These are phyloP conservation scores for Tetragonia tetragonoides DNA, from an alignment of 148 eudicot genomes.

Conservation along the genomic window DNA sequence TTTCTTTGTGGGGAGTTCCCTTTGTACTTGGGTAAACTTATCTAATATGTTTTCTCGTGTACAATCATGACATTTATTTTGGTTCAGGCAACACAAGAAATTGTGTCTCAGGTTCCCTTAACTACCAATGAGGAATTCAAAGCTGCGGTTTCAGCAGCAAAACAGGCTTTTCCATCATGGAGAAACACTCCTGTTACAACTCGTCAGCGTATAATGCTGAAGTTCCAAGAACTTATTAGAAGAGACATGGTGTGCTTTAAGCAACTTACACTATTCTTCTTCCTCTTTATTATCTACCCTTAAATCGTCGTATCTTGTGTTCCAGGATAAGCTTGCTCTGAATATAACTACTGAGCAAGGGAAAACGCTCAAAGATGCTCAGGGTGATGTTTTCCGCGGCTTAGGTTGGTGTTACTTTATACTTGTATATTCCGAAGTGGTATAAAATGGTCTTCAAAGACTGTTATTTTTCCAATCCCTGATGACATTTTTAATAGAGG, in stretches of 20 bases:
- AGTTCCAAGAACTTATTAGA: slow-evolving; percentile 87
- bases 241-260: slow-evolving; percentile 70
- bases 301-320: slow-evolving; percentile 7
- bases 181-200: slow-evolving; percentile 83
- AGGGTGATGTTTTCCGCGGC: slow-evolving; percentile 96
- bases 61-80: slow-evolving; percentile 3
- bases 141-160: slow-evolving; percentile 96
- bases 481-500: slow-evolving; percentile 55
- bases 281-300: neutral
- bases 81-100: slow-evolving; percentile 86
- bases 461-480: neutral
- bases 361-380: slow-evolving; percentile 95
- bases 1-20: neutral
- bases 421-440: neutral
- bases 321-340: slow-evolving; percentile 86
- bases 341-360: slow-evolving; percentile 98
- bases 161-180: slow-evolving; percentile 86
- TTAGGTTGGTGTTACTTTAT: slow-evolving; percentile 49
- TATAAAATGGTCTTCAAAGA: neutral
- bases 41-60: neutral
- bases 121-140: slow-evolving; percentile 84
- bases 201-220: slow-evolving; percentile 89
- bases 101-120: slow-evolving; percentile 86
- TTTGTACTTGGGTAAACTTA: neutral
- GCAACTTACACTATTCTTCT: slow-evolving; percentile 1